Conservation (phyloP, 495 filamentous ascomycete species). For the Pyronema omphalodes region DNA sequence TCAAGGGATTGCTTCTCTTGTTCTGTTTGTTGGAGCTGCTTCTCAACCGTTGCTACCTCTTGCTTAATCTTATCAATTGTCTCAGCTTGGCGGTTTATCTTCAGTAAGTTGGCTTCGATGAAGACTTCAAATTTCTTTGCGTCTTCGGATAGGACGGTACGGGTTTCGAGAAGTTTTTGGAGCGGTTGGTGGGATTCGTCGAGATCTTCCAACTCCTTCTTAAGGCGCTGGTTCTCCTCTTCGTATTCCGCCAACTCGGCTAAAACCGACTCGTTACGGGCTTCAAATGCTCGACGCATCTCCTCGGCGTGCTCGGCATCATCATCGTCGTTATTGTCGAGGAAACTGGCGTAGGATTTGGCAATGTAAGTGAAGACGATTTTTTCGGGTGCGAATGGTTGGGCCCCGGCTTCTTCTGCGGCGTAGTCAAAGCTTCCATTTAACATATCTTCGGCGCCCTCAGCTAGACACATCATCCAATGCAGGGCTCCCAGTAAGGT, state of each 20-base stretch:
- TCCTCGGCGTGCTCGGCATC: slow-evolving; percentile 63
- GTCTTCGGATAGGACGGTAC: slow-evolving; percentile 76
- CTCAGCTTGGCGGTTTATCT: slow-evolving; percentile 32
- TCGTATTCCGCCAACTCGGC: slow-evolving; percentile 70
- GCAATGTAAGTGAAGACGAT: slow-evolving; percentile 88
- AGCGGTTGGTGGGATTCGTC: slow-evolving; percentile 70
- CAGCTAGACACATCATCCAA: slow-evolving; percentile 95
- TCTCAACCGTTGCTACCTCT: slow-evolving; percentile 57
- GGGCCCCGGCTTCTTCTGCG: slow-evolving; percentile 51
- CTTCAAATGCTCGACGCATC: slow-evolving; percentile 82
- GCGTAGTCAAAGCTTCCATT: slow-evolving; percentile 69
- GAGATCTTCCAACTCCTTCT: slow-evolving; percentile 71
- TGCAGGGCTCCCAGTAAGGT: slow-evolving; percentile 85
- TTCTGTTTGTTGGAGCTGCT: slow-evolving; percentile 61
- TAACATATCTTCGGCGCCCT: slow-evolving; percentile 69
- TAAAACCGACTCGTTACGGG: slow-evolving; percentile 56
- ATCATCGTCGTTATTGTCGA: slow-evolving; percentile 60
- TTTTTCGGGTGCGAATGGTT: slow-evolving; percentile 58
- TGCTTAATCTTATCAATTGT: slow-evolving; percentile 42
- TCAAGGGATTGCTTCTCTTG: slow-evolving; percentile 64
- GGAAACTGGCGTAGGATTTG: slow-evolving; percentile 79
- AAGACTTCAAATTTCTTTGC: slow-evolving; percentile 83
- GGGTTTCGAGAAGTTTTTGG: slow-evolving; percentile 61
- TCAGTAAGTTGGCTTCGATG: slow-evolving; percentile 69
- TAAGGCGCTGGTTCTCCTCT: slow-evolving; percentile 55